phyloP scores from a whole-genome alignment of 768 basidiomycete species.

The Russula griseocarnosa region DNA sequence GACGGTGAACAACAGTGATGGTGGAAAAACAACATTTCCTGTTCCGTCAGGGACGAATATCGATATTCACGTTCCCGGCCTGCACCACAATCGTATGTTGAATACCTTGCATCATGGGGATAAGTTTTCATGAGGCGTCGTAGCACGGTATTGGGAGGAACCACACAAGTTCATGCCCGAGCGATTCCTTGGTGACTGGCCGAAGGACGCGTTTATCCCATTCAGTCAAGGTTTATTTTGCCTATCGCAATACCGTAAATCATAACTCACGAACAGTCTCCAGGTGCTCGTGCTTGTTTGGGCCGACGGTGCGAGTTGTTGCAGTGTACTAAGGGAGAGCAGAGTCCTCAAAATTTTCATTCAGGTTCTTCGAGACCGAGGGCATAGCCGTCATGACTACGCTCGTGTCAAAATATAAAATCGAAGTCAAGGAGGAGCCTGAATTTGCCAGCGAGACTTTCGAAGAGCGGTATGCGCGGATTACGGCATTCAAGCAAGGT shows the following conservation, averaged over 20 bases:
- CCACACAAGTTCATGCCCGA: conserved; percentile 45
- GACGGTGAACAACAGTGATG: conserved; percentile 36
- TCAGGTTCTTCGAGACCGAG: conserved; percentile 49
- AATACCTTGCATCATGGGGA: too few relatives aligned
- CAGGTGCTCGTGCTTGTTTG: conserved; percentile 29
- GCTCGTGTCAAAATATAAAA: conserved; percentile 44
- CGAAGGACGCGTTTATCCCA: conserved; percentile 36
- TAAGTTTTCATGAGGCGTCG: neutral
- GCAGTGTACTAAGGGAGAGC: neutral
- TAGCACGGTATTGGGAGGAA: conserved; percentile 55
- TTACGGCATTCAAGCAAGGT: neutral
- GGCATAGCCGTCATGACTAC: conserved; percentile 46
- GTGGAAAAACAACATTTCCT: conserved; percentile 40
- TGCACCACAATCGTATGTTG: conserved; percentile 50
- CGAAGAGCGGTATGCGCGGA: conserved; percentile 38
- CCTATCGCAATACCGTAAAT: too few relatives aligned
- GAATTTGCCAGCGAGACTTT: conserved; percentile 45
- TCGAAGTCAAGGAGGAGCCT: conserved; percentile 48
- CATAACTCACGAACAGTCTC: neutral
- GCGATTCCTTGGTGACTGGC: conserved; percentile 36
- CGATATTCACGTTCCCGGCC: conserved; percentile 37
- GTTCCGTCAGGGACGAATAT: conserved; percentile 44
- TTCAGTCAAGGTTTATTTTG: conserved; percentile 30
- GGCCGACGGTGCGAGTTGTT: conserved; percentile 26
- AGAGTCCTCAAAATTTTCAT: neutral